phyloP scores from a whole-genome alignment of 1,139 yeast genomes.

The Kluyveromyces sp. region DNA sequence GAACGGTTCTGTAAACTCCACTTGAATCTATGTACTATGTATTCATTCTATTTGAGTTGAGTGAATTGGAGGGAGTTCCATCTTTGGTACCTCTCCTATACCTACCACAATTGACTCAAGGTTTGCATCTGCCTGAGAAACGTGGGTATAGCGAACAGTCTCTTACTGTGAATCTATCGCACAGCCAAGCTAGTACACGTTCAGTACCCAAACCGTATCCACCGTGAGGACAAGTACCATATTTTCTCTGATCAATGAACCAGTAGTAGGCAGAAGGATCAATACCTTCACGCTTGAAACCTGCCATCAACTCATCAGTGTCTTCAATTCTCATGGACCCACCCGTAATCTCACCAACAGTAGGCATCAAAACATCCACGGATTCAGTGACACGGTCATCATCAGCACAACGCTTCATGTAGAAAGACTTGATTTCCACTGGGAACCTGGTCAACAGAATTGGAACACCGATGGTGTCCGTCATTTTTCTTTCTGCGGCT shows the following conservation, averaged over 20 bases:
- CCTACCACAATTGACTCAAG: slow-evolving; percentile 48
- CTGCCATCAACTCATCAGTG: slow-evolving; percentile 75
- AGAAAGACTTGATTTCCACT: slow-evolving; percentile 91
- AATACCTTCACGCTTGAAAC: slow-evolving; percentile 87
- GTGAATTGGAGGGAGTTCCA: too few species aligned
- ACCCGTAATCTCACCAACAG: slow-evolving; percentile 96
- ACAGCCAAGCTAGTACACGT: slow-evolving; percentile 96
- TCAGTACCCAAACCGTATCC: slow-evolving; percentile 99
- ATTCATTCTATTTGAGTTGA: neutral
- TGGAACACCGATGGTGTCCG: slow-evolving; percentile 88
- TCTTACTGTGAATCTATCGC: slow-evolving; percentile 95
- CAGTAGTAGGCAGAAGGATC: slow-evolving; percentile 80
- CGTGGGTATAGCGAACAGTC: slow-evolving; percentile 97
- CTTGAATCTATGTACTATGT: neutral
- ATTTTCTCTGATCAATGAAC: slow-evolving; percentile 92
- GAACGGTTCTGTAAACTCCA: neutral
- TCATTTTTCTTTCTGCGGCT: slow-evolving; percentile 99
- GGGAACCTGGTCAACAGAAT: slow-evolving; percentile 92
- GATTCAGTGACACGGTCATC: slow-evolving; percentile 95
- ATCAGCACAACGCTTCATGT: slow-evolving; percentile 89
- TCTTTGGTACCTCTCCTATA: too few species aligned
- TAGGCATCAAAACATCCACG: slow-evolving; percentile 97
- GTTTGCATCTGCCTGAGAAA: slow-evolving; percentile 95
- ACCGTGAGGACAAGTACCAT: slow-evolving; percentile 98
- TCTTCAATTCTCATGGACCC: slow-evolving; percentile 96